These are phyloP conservation scores for Pythium myriotylum DNA, from an alignment of 352 stramenopile genomes.

Conservation along the genomic window DNA sequence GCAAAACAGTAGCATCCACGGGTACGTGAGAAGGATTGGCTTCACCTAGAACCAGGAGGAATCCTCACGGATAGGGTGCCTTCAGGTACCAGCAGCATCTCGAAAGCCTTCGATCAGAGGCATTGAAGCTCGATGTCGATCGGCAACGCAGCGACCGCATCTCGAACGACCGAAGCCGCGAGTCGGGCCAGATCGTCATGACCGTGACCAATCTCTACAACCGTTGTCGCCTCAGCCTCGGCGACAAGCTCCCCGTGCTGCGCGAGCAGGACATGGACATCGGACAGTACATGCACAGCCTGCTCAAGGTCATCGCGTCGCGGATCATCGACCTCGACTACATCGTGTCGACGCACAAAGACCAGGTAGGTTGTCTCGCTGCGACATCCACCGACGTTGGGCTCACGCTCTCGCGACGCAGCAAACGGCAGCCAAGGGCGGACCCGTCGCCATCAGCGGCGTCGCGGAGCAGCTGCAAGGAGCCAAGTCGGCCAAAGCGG, in stretches of 20 bases:
- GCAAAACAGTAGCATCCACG: conserved; percentile 85
- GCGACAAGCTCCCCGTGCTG: conserved; percentile 71
- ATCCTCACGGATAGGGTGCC: background rate
- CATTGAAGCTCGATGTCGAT: conserved; percentile 82
- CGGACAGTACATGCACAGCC: conserved; percentile 69
- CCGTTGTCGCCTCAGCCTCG: conserved; percentile 73
- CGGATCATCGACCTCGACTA: conserved; percentile 88
- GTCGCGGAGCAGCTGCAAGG: conserved; percentile 4
- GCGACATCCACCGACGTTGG: too few species aligned
- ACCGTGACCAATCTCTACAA: conserved; percentile 92
- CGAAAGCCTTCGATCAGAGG: conserved; percentile 72
- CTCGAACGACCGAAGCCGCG: conserved; percentile 81
- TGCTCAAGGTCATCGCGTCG: conserved; percentile 78
- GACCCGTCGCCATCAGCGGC: background rate
- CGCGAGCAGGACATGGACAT: conserved; percentile 78
- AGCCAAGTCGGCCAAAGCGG: conserved; percentile 8
- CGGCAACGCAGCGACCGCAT: conserved; percentile 72
- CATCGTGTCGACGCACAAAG: conserved; percentile 73
- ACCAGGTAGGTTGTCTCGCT: conserved; percentile 42
- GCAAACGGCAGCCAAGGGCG: conserved; percentile 2
- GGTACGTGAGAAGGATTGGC: conserved; percentile 17
- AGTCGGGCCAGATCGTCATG: conserved; percentile 90
- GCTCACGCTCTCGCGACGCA: background rate
- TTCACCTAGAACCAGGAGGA: background rate
- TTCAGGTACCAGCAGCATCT: conserved; percentile 75